Evolutionary conservation across 1,284 basidiomycete species (phyloP), one percentile per base, ranked within the genome.

Genomic region (Boletellus dicymbophilus): DNA sequence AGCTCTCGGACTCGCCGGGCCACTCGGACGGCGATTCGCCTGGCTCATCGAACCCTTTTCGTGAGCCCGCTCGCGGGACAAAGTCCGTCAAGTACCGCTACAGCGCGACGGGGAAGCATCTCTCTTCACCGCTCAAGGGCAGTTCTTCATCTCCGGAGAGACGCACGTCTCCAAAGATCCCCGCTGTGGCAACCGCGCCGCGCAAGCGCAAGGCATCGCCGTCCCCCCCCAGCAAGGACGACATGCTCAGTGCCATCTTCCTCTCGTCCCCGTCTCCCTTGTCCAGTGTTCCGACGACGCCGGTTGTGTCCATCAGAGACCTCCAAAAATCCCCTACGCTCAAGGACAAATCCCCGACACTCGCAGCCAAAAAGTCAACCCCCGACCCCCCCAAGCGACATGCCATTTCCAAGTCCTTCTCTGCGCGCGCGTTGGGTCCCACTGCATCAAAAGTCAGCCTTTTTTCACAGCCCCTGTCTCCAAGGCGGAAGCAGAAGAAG

Each of bases 81-180:
- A 65, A 58, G 51, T 49, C 56, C 33, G 61, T 66, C 53, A 70
- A 70, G 40, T 69, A 62, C 50, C 65, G 65, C 42, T 66, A 66
- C 44, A 63, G 44, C 6, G 67, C 63, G 38, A 63, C 62, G 16
- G 67, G 66, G 20, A 66, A 66, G 44, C 66, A 69, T 7, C 67
- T 55, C 10, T 68, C 67, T 31, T 66, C 65, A 13, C 65, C 64
- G 33, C 54, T 66, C 51, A 66, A 56, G 21, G 65, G 64, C 44
- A 65, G n/a, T 22, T 42, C 67, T 52, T 64, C 67, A 58, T 69
- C 64, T 49, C 62, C 65, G 46, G 65, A 66, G 22, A 45, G 47
- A 38, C 64, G 36, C 55, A 51, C 46, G 56, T 48, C 1, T 6
- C 43, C 44, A 58, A 53, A 38, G 41, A 25, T 27, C 13, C 2